These are phyloP conservation scores for Fusarium foetens DNA, from an alignment of 2,329 filamentous ascomycete genomes.

Conservation along the genomic window DNA sequence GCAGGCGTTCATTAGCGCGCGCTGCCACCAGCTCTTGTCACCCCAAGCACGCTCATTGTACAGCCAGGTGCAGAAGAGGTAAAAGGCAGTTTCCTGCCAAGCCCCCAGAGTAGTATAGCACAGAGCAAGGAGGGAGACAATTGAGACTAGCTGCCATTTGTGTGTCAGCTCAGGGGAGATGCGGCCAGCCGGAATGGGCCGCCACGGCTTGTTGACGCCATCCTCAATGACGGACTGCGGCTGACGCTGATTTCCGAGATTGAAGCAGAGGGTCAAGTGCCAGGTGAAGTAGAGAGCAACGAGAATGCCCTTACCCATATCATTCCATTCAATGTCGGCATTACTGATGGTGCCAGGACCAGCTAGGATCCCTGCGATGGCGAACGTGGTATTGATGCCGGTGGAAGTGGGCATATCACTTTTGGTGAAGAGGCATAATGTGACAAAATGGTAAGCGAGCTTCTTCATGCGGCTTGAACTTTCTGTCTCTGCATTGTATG, in stretches of 20 bases:
- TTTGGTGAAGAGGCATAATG: slow-evolving; percentile 35
- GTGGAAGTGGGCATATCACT: slow-evolving; percentile 36
- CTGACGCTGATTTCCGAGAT: slow-evolving; percentile 52
- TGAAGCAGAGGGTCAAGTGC: slow-evolving; percentile 45
- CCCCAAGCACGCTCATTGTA: slow-evolving; percentile 54
- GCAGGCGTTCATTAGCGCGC: slow-evolving; percentile 36
- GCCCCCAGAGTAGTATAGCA: slow-evolving; percentile 36
- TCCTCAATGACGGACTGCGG: slow-evolving; percentile 51
- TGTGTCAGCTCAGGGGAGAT: slow-evolving; percentile 42
- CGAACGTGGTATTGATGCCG: slow-evolving; percentile 33
- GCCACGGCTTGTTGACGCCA: slow-evolving; percentile 53
- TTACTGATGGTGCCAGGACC: slow-evolving; percentile 28
- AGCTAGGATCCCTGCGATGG: slow-evolving; percentile 28
- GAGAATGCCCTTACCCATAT: slow-evolving; percentile 34
- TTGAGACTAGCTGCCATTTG: slow-evolving; percentile 37
- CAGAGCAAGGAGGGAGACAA: slow-evolving; percentile 37
- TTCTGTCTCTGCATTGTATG: slow-evolving; percentile 6
- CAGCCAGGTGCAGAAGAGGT: slow-evolving; percentile 48
- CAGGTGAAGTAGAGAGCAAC: slow-evolving; percentile 38
- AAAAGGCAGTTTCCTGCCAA: slow-evolving; percentile 46
- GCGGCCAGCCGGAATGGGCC: slow-evolving; percentile 44
- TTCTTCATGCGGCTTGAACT: slow-evolving; percentile 1
- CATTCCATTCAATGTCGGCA: slow-evolving; percentile 14
- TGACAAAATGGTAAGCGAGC: slow-evolving; percentile 29
- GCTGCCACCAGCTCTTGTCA: slow-evolving; percentile 46